These are phyloP conservation scores for Rhodotorula toruloides DNA, from an alignment of 768 basidiomycete species.

Conservation along the genomic window DNA sequence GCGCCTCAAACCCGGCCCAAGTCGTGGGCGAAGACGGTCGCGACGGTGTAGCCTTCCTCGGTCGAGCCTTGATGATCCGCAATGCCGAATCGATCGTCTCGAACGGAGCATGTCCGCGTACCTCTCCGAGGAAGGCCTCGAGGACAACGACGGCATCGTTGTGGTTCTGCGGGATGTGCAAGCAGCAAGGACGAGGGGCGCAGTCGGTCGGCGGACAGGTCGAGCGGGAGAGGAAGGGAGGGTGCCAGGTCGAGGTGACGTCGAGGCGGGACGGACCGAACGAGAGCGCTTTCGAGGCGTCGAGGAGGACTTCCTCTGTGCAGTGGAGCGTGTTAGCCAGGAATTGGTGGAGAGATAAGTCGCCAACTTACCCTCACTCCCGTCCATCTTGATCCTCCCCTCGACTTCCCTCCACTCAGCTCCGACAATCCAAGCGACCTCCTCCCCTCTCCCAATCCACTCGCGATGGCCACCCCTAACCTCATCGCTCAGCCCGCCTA, in stretches of 20 bases:
- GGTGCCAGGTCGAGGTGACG: constrained; percentile 34
- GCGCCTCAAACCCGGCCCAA: too few species aligned
- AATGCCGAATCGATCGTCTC: constrained; percentile 29
- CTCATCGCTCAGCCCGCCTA: constrained; percentile 2
- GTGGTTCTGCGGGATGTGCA: constrained; percentile 3
- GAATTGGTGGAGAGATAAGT: too few species aligned
- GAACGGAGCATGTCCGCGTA: constrained; percentile 26
- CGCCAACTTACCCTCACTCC: constrained; percentile 8
- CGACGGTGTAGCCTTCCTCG: background rate
- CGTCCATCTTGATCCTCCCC: constrained; percentile 25
- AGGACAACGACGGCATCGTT: constrained; percentile 26
- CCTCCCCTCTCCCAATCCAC: constrained; percentile 12
- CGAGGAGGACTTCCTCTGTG: constrained; percentile 20
- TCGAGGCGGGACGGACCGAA: constrained; percentile 21
- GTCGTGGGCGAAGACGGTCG: background rate
- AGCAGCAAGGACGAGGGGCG: background rate
- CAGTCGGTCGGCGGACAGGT: background rate
- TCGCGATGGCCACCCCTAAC: constrained; percentile 15
- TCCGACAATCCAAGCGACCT: background rate
- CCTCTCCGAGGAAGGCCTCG: constrained; percentile 18
- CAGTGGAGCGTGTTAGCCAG: background rate
- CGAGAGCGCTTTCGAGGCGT: constrained; percentile 24
- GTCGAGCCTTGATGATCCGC: constrained; percentile 31
- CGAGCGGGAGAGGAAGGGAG: background rate
- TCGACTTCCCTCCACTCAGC: constrained; percentile 32